Evolutionary conservation across 495 filamentous ascomycete genomes (phyloP).

Genomic region (Hypoxylon trugodes): DNA sequence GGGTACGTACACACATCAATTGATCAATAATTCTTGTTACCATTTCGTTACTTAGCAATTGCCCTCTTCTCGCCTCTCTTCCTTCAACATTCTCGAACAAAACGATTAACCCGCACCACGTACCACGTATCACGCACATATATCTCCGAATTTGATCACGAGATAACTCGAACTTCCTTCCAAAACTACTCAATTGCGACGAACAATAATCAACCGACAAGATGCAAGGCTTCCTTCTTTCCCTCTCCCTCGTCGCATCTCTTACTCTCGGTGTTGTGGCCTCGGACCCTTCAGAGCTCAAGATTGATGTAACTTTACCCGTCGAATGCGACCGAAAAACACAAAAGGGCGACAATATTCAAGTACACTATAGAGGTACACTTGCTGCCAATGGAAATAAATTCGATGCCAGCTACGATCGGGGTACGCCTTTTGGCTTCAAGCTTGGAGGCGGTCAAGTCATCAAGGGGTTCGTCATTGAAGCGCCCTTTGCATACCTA

Average conservation of each 20-base stretch:
- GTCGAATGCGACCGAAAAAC: constrained; percentile 77
- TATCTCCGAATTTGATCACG: too few relatives aligned
- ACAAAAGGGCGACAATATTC: constrained; percentile 76
- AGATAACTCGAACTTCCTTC: too few relatives aligned
- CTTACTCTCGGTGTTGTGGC: constrained; percentile 59
- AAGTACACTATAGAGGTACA: constrained; percentile 88
- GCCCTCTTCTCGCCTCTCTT: too few relatives aligned
- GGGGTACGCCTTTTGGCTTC: constrained; percentile 78
- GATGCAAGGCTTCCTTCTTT: constrained; percentile 66
- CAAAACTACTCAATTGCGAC: too few relatives aligned
- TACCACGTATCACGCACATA: too few relatives aligned
- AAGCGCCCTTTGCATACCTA: neutral
- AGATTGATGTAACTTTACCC: constrained; percentile 76
- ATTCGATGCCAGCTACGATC: constrained; percentile 77
- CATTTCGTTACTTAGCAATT: too few relatives aligned
- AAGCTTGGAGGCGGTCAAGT: constrained; percentile 80
- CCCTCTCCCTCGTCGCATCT: constrained; percentile 63
- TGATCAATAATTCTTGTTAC: too few relatives aligned
- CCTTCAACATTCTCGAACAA: too few relatives aligned
- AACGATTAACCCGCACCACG: too few relatives aligned
- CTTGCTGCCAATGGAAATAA: constrained; percentile 64
- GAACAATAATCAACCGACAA: too few relatives aligned
- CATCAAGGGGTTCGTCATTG: constrained; percentile 75
- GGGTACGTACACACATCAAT: too few relatives aligned
- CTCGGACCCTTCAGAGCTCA: constrained; percentile 60